phyloP scores from a whole-genome alignment of 495 filamentous ascomycete genomes.

The Pseudevernia furfuracea region DNA sequence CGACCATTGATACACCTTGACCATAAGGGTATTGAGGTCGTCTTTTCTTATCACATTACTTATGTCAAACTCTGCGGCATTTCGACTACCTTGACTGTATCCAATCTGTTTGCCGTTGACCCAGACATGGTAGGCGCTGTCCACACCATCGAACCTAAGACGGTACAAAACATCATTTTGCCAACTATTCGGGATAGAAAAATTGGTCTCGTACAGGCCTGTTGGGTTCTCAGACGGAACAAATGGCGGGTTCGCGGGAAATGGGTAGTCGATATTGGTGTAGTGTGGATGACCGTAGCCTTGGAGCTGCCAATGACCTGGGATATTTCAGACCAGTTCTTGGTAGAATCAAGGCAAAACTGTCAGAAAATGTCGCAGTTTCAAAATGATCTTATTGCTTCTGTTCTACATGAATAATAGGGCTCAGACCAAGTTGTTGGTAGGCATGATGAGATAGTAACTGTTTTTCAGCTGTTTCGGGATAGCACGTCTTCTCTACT shows the following conservation, averaged over 20 bases:
- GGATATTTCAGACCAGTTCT: background rate
- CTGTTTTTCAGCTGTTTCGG: too few species aligned
- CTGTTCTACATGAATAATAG: background rate
- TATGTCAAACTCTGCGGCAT: slow-evolving; percentile 56
- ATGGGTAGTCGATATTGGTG: slow-evolving; percentile 57
- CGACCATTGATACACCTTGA: slow-evolving; percentile 56
- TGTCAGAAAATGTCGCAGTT: background rate
- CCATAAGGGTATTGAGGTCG: slow-evolving; percentile 42
- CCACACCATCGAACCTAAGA: slow-evolving; percentile 59
- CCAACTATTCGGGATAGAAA: slow-evolving; percentile 40
- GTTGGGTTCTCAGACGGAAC: slow-evolving; percentile 55
- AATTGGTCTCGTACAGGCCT: slow-evolving; percentile 50
- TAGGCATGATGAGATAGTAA: background rate
- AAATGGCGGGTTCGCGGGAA: slow-evolving; percentile 51
- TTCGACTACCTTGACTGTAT: slow-evolving; percentile 59
- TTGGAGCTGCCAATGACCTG: slow-evolving; percentile 62
- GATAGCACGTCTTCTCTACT: background rate
- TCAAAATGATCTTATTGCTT: background rate
- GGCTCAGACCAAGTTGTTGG: background rate
- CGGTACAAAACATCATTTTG: slow-evolving; percentile 40
- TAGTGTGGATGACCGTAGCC: slow-evolving; percentile 58
- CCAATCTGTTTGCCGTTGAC: slow-evolving; percentile 52
- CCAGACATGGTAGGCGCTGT: slow-evolving; percentile 59
- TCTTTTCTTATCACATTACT: slow-evolving; percentile 36
- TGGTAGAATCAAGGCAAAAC: background rate